Base-by-base conservation (phyloP, 2,329 filamentous ascomycete genomes). In the Fusarium phyllophilum region DNA sequence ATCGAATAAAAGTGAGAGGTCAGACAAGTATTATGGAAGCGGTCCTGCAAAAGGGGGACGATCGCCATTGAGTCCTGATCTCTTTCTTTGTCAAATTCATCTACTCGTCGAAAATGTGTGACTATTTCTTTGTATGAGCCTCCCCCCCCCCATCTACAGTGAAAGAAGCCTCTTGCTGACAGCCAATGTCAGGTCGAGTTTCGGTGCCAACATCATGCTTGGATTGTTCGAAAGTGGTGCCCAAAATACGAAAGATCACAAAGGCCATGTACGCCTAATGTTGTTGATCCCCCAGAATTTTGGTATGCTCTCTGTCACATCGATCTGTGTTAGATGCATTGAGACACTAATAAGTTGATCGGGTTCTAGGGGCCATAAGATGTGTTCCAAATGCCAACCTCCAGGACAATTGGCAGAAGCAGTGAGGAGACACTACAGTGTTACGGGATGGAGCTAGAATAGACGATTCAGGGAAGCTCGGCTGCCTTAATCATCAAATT, bases 141-240 rank as follows among this genome's bases (percentile, higher is more conserved):
- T 22, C 24, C 34, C 24, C 24, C 29, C 33, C 33, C 12, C 42
- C 42, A 26, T 15, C 17, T 45, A 12, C 22, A 46, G 15, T 29
- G 24, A 46, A 20, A 45, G 18, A 38, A 17, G 51, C 34, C 24
- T 34, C 38, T 48, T 54, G 41, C 56, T 54, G 56, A 75, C 38
- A 7, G 29, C 20, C 42, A 44, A 33, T n/a, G 29, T 34, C 45
- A 77, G 76, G 74, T 77, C 36, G 76, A 78, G 48, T 78, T 78
- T 51, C 64, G 66, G 18, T 78, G 76, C 66, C 68, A 68, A 33
- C 76, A 78, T 44, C 71, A 77, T 33, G 73, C 68, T 41, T 78
- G 74, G 74, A 58, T 78, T 33, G 76, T 78, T 39, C 66, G 68
- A n/a, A 75, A 68, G 51, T 78, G 76, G 76, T 78, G 76, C 55